Evolutionary conservation across 2,329 filamentous ascomycete genomes (phyloP).

Genomic region (Penicillium sp.): DNA sequence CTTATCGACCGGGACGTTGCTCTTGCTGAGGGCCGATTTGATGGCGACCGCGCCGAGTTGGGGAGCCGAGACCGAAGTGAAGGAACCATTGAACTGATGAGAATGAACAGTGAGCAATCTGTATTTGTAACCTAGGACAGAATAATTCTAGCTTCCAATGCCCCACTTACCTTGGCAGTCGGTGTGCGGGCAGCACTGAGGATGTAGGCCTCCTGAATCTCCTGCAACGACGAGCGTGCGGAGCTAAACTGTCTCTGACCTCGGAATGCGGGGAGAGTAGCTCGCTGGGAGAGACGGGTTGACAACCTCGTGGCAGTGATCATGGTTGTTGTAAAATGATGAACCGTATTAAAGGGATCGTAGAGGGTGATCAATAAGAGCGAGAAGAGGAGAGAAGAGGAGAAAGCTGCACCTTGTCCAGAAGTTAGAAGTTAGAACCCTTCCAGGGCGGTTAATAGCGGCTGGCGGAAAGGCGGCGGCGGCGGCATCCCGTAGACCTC

Average conservation of each 20-base stretch:
- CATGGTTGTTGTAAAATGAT: conserved; percentile 18
- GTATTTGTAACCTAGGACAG: not conserved
- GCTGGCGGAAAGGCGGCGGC: not conserved
- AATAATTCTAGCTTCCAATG: not conserved
- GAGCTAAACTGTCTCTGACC: conserved; percentile 58
- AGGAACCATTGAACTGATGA: conserved; percentile 89
- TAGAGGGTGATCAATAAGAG: not conserved
- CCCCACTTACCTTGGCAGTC: conserved; percentile 72
- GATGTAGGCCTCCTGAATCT: conserved; percentile 92
- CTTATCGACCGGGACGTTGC: conserved; percentile 76
- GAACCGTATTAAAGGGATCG: no score
- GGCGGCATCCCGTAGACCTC: conserved; percentile 25
- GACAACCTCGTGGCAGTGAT: conserved; percentile 27
- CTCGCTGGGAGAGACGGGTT: conserved; percentile 32
- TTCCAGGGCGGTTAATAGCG: conserved; percentile 1
- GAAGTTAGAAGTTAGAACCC: not conserved
- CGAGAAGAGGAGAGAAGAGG: not conserved
- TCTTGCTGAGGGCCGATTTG: conserved; percentile 86
- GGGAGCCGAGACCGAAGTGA: conserved; percentile 81
- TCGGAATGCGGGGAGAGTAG: conserved; percentile 47
- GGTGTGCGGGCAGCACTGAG: conserved; percentile 87
- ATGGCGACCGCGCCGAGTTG: conserved; percentile 88
- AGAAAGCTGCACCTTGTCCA: no score
- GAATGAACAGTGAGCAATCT: conserved; percentile 10
- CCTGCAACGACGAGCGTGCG: conserved; percentile 56